Evolutionary conservation across 352 stramenopile species (phyloP).

Genomic region (Phytophthora melonis): DNA sequence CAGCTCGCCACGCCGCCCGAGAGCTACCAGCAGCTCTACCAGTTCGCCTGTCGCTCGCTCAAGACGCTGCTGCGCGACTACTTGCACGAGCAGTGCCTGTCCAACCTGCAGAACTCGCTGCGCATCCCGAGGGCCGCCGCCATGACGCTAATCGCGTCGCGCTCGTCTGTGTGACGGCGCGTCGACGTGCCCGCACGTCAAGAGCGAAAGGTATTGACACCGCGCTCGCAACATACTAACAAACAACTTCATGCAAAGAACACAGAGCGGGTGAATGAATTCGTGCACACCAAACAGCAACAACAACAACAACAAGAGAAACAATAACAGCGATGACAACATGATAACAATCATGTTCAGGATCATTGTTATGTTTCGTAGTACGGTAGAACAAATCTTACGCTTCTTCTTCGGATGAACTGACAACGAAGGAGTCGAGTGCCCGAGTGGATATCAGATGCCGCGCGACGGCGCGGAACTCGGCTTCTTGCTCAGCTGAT

Average conservation of each 20-base stretch:
- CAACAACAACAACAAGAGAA: background rate
- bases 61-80: conserved; percentile 80
- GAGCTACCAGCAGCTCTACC: conserved; percentile 82
- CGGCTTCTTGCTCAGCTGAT: conserved; percentile 37
- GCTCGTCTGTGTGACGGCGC: conserved; percentile 29
- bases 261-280: background rate
- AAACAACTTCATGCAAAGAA: background rate
- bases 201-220: background rate
- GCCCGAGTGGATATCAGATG: conserved; percentile 39
- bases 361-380: background rate
- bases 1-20: conserved; percentile 67
- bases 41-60: conserved; percentile 75
- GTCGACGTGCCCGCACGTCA: conserved; percentile 8
- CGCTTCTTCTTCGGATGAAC: conserved; percentile 46
- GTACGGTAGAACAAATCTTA: background rate
- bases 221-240: background rate
- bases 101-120: conserved; percentile 76
- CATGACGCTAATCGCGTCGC: conserved; percentile 60
- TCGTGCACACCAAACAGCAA: background rate
- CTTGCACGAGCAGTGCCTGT: conserved; percentile 81
- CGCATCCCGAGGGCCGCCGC: conserved; percentile 70
- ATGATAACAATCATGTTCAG: background rate
- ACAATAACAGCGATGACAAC: background rate
- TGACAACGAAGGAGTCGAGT: conserved; percentile 39
- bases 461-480: conserved; percentile 52